Evolutionary conservation across 768 basidiomycete species (phyloP), one percentile per base, ranked within the genome.

Genomic region (Sporobolomyces phaffii): DNA sequence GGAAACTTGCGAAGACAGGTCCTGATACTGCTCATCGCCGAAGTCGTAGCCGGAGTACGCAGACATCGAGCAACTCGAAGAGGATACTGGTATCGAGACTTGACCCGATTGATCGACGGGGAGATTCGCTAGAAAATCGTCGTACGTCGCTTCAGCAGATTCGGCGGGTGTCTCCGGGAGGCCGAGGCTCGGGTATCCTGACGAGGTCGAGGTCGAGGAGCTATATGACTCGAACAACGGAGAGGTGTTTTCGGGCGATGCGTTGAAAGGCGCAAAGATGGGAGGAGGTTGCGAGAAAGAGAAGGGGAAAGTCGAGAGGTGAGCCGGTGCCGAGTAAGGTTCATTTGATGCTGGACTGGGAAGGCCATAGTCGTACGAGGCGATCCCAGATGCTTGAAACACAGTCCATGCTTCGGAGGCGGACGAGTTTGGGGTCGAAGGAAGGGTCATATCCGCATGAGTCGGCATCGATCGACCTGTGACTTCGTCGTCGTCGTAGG

Each of bases 231-330:
- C 54, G 38, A 41, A 22, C 26, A 15, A 43, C 26, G 54, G 15
- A 29, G 14, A 3, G 54, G 24, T 11, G 20, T 8, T 38, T 20
- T 49, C 3, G 11, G 38, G 36, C 3, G 36, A 5, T 15, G 24
- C 54, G 54, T 43, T 9, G 40, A 40, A 38, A 4, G 54, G 40
- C 29, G 41, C 54, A 13, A 56, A 43, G 54, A 56, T 29, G 5
- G 54, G 54, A 28, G 38, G 54, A 41, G 54, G 54, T 56, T 56
- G 54, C 6, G 54, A 56, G 40, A 56, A 56, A 20, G 54, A 56
- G 54, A 56, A 56, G 4, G 54, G 54, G 20, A 43, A 56, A 22
- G n/a, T 56, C 54, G 54, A 56, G 26, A 56, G 5, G 2, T 17
- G 6, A 9, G 54, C 54, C 7, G 54, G 54, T 5, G 54, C 54